phyloP scores from a whole-genome alignment of 345 rosid species.

The Ceriops tagal region DNA sequence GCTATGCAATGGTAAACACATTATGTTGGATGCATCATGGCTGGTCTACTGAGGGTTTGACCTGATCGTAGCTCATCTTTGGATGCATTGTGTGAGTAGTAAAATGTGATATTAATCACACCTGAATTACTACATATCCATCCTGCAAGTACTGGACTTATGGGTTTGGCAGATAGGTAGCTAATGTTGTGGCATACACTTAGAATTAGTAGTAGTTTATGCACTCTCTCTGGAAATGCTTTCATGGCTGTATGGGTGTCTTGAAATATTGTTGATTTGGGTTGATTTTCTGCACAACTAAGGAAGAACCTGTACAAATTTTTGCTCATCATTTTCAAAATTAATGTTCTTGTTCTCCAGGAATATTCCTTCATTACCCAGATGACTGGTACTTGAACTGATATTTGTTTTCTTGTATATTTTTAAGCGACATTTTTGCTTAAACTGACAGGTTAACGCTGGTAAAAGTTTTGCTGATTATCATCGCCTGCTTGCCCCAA shows the following conservation, averaged over 20 bases:
- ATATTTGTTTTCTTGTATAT: constrained; percentile 1
- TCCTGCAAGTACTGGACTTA: background rate
- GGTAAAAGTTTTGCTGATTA: constrained; percentile 62
- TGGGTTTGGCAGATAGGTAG: background rate
- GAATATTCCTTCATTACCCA: constrained; percentile 4
- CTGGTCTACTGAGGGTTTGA: background rate
- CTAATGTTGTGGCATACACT: background rate
- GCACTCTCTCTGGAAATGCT: background rate
- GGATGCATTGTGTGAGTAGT: background rate
- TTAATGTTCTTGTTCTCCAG: background rate
- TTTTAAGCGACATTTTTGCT: background rate
- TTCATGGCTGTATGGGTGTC: background rate
- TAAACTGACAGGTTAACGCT: constrained; percentile 57
- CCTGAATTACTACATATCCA: background rate
- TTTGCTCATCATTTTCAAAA: background rate
- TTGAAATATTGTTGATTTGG: background rate
- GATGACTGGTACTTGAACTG: background rate
- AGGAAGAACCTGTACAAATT: background rate
- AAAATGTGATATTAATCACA: background rate
- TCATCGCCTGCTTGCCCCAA: constrained; percentile 71
- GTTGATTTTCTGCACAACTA: background rate
- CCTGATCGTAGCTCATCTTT: background rate
- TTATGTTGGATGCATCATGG: too few relatives aligned
- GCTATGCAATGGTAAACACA: too few relatives aligned
- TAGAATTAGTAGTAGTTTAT: background rate